Base-by-base conservation (phyloP, 257 asterid genomes). In the Cynanchum wilfordii region DNA sequence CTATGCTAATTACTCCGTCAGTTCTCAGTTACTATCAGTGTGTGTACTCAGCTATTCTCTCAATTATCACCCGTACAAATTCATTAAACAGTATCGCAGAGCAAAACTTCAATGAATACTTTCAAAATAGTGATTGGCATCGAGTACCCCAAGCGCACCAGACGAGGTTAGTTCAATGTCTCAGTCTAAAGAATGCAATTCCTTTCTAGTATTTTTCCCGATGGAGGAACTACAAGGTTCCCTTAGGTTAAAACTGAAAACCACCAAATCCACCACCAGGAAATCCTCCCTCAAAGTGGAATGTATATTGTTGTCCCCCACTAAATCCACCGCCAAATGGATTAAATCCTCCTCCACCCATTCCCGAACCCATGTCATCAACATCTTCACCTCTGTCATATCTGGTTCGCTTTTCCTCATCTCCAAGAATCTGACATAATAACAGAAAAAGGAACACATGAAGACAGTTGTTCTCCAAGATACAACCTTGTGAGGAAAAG, bases 201-300 rank as follows among this genome's bases (percentile, higher is more conserved):
- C 25, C n/a, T 42, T 64, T 52, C 20, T 6, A 33, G 50, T 24
- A 45, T 58, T 73, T 71, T 70, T 62, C 72, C 64, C 74, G 6
- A 40, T 10, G 38, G 59, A 79, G 73, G 57, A 71, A 65, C 69
- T 29, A 24, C 57, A 64, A 74, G 58, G 60, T n/a, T 55, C 20
- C 30, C 19, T 0, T 19, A 65, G 75, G 69, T 87, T 83, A 89
- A 77, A 89, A 89, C 50, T 88, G 86, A 77, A 90, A 88, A 52
- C 92, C 94, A 40, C 90, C 95, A 72, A 84, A 86, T 40, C 93
- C 96, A 57, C 93, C 96, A 57, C 91, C 89, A 16, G 86, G 87
- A 79, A 87, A 90, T 1, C 97, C 97, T 44, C 97, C 97, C 69
- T 88, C 96, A 58, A 89, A 92, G 82, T 90, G 98, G 83, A 92